Base-by-base conservation (phyloP, 2,329 filamentous ascomycete genomes). In the Metarhizium brunneum region DNA sequence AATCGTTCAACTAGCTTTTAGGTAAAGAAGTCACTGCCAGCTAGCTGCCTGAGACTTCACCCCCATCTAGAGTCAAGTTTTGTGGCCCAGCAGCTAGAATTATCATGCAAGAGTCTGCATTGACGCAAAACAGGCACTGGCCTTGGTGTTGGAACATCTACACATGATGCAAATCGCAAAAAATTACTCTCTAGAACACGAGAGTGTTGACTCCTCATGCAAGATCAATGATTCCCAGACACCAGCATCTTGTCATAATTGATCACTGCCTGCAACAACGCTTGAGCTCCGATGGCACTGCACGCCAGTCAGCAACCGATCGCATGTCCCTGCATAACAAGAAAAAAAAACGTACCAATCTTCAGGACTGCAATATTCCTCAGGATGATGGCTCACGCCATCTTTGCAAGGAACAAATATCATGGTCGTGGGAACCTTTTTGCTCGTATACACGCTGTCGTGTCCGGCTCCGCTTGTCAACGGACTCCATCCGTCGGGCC, bases 391-490 rank as follows among this genome's bases (percentile, higher is more conserved):
- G 57, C 70, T 73, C 5, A 73, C 62, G 4, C 71, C 71, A 20
- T 68, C 62, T 52, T 61, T 65, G 50, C 68, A 70, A 0, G 68
- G 70, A 6, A 69, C 66, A 51, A 73, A 73, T 38, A 73, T 69
- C 71, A 73, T 73, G 20, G 65, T 64, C 6, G 70, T 69, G 2
- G 70, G 71, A 43, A 66, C 68, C 36, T 60, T 61, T 36, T 57
- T 61, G 56, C 62, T 71, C 6, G 66, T 67, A 47, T 69, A 65
- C 32, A 70, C 69, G 56, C 68, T 72, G 59, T 73, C 71, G 47
- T 73, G 71, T 4, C 69, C 68, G 2, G 71, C 71, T 20, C 71
- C 71, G 56, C 71, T 73, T 5, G 67, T 67, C 3, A 75, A 63
- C 7, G 65, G 62, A 20, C 50, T 57, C 63, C 61, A 67, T 38